phyloP scores from a whole-genome alignment of 192 early-diverging fungal genomes.

The Diversispora epigaea region DNA sequence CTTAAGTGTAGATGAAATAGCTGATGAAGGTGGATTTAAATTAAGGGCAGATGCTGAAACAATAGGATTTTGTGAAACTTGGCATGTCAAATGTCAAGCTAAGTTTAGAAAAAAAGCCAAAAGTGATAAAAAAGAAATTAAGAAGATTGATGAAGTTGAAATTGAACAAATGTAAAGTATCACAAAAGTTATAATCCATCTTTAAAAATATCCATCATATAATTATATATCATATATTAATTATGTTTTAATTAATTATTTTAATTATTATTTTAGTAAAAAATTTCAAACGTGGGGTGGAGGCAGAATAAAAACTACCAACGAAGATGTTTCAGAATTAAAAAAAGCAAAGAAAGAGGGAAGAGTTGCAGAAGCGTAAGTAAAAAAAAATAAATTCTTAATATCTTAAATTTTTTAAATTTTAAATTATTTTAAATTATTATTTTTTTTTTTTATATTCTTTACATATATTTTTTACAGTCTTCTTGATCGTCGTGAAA shows the following conservation, averaged over 20 bases:
- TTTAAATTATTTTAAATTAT: background rate
- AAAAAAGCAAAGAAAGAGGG: conserved; percentile 71
- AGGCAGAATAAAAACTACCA: conserved; percentile 56
- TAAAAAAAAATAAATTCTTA: background rate
- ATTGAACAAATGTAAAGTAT: conserved; percentile 64
- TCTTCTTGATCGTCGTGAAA: conserved; percentile 74
- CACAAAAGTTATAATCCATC: background rate
- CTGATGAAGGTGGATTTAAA: conserved; percentile 45
- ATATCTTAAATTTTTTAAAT: background rate
- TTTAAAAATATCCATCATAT: background rate
- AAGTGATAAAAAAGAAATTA: conserved; percentile 46
- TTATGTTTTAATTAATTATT: background rate
- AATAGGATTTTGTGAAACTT: conserved; percentile 72
- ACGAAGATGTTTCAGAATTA: conserved; percentile 55
- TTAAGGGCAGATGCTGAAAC: conserved; percentile 70
- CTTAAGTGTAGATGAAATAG: conserved; percentile 62
- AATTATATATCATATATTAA: background rate
- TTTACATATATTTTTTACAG: background rate
- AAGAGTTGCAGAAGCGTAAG: conserved; percentile 63
- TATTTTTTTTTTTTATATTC: background rate
- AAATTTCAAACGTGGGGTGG: conserved; percentile 75
- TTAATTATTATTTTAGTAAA: conserved; percentile 47
- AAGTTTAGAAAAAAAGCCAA: conserved; percentile 60
- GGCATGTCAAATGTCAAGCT: conserved; percentile 69
- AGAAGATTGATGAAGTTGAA: conserved; percentile 58